Base-by-base conservation (phyloP, 352 stramenopile genomes). In the Globisporangium abappressorium region DNA sequence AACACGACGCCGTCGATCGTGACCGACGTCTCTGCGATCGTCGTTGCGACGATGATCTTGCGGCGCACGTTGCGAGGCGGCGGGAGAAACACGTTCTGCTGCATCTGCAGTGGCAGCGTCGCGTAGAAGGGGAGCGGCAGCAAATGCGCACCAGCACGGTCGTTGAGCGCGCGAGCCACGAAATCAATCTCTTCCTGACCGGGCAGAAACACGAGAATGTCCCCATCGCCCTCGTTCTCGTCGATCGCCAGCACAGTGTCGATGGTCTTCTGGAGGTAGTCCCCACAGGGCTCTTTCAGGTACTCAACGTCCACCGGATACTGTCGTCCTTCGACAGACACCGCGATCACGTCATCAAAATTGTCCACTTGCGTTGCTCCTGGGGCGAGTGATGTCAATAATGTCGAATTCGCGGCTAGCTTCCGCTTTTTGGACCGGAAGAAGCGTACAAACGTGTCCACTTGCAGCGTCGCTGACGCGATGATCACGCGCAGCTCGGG, bases 1-100 rank as follows among this genome's bases (percentile, higher is more conserved):
- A 92, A 94, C 11, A 91, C 80, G 8, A 98, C 95, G 55, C 98
- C 97, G 28, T 97, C 93, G 68, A 99, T 99, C 2, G 98, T 99
- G 62, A 99, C 95, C 0, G 94, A 99, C 18, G 95, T 98, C 77
- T 98, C 93, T 18, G 94, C 94, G 65, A 98, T 98, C 28, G 95
- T 98, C 22, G 94, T 98, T 5, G 90, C 82, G 9, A 95, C 81
- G 62, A 95, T 93, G 30, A 96, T 77, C 67, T 97, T 97, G 38
- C 91, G 82, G 33, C 73, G 74, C 41, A 91, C 64, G 15, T 80
- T 71, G 34, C 78, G 75, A n/a, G 87, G 89, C 3, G 83, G 65
- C 5, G 82, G 79, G 9, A 97, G 71, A 49, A 99, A 98, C n/a
- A 93, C 93, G 47, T 86, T 82, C 56, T 97, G 85, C 70, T 99